Evolutionary conservation across 2,329 filamentous ascomycete species (phyloP), one percentile per base, ranked within the genome.

Genomic region (Trichoderma asperellum): DNA sequence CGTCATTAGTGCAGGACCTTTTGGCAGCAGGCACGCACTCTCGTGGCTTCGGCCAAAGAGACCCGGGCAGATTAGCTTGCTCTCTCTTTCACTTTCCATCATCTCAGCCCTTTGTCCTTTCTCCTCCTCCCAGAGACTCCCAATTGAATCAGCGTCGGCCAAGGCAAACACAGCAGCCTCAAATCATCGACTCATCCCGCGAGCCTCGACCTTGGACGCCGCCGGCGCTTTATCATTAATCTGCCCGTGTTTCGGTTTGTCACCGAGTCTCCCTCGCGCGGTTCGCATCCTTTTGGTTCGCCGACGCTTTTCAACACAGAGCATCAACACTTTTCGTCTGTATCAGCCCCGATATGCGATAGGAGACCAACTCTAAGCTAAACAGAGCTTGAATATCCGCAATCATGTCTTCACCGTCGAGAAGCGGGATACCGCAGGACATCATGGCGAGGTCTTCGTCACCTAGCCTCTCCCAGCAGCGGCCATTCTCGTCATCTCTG

Each of bases 401-500:
- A 57, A 61, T 29, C 32, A 82, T 82, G 80, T 74, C 79, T 73
- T 78, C 80, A 72, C 76, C 82, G 43, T 43, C 66, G 74, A 77
- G 77, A 76, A 77, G 78, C 73, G 73, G 74, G 70, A 29, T 64
- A 11, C 27, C 73, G 74, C 75, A 52, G n/a, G 81, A 77, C 72
- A 80, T 73, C 77, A 78, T 70, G 76, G 55, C 71, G 73, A 81
- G 76, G 68, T 81, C 85, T 4, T 83, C 83, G 1, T 87, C 87
- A 35, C 82, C 85, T 6, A 77, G 80, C 49, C 84, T 85, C 14
- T 77, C 81, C 58, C 58, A 52, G 40, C 37, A 43, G 69, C 83
- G 83, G 47, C 83, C 81, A 12, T 83, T 82, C 71, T 83, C 84
- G 69, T 83, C 84, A 61, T 87, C 87, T 10, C 76, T 86, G 32